Evolutionary conservation across 2,329 filamentous ascomycete genomes (phyloP), one percentile per base, ranked within the genome.

Genomic region (Conoideocrella luteorostrata): DNA sequence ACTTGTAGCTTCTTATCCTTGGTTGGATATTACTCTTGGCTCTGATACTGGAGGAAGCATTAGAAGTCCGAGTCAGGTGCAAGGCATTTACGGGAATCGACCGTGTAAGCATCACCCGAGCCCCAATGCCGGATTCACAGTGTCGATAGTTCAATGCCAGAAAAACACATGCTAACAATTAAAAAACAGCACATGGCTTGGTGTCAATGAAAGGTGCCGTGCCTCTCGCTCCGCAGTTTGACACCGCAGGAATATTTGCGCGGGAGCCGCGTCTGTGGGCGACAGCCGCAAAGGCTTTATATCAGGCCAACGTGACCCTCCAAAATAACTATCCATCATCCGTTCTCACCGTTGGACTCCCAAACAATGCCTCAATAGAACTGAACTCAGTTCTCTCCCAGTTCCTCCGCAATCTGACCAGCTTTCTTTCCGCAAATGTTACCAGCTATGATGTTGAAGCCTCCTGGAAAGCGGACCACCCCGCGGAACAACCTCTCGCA

Each of bases 41-140:
- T 66, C 59, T 20, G 69, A 71, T 44, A 75, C 70, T 2, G 70
- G 67, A 4, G 67, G 67, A 5, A 67, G 63, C 4, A 70, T 74
- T 51, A 63, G 71, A 22, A 61, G 66, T 3, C 72, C 71, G 0
- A 66, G 68, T 4, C 61, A 59, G 5, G 58, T 65, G 1, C 61
- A 69, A 26, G 72, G 72, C 4, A 50, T 69, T 0, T 75, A 68
- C 39, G 72, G 69, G 4, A 70, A 71, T 51, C 56, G 70, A 2
- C 68, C 69, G n/a, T 39, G 44, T 46, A 39, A n/a, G 40, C 29
- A n/a, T n/a, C n/a, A n/a, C n/a, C n/a, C n/a, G n/a, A n/a, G n/a
- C n/a, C n/a, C n/a, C n/a, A n/a, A n/a, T n/a, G n/a, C n/a, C n/a
- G n/a, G n/a, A n/a, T n/a, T n/a, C n/a, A n/a, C n/a, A n/a, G n/a